phyloP scores from a whole-genome alignment of 371 early-diverging fungal species.

The Saksenaea oblongispora region DNA sequence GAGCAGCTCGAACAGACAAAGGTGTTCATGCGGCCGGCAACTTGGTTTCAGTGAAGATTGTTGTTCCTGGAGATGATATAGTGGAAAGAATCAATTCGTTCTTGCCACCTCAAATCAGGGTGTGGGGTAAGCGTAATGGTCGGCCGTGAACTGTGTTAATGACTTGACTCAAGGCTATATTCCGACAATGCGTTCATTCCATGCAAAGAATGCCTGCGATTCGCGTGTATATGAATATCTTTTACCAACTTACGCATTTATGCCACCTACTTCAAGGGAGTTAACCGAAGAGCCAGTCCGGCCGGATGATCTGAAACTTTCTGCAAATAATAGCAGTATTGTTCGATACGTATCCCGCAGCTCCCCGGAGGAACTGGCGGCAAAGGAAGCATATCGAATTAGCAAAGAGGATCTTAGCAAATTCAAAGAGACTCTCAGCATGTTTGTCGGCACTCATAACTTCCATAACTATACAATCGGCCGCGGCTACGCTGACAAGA shows the following conservation, averaged over 20 bases:
- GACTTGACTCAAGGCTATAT: constrained; percentile 58
- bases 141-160: not conserved
- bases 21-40: constrained; percentile 99
- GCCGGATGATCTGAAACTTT: constrained; percentile 23
- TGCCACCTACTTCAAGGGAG: constrained; percentile 37
- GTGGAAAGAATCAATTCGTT: constrained; percentile 73
- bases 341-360: constrained; percentile 24
- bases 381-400: constrained; percentile 65
- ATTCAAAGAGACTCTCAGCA: constrained; percentile 69
- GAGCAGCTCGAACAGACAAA: constrained; percentile 99
- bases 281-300: constrained; percentile 18
- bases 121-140: constrained; percentile 66
- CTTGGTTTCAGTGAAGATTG: constrained; percentile 92
- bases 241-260: constrained; percentile 91
- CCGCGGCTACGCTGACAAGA: constrained; percentile 73
- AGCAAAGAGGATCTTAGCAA: constrained; percentile 55
- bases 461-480: constrained; percentile 97
- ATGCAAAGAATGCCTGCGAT: constrained; percentile 91
- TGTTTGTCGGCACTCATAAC: constrained; percentile 91
- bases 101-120: constrained; percentile 82
- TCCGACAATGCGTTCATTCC: constrained; percentile 78
- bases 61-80: constrained; percentile 62
- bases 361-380: constrained; percentile 55
- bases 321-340: constrained; percentile 3
- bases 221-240: constrained; percentile 98